Evolutionary conservation across 345 rosid species (phyloP), one percentile per base, ranked within the genome.

Genomic region (Salix suchowensis): DNA sequence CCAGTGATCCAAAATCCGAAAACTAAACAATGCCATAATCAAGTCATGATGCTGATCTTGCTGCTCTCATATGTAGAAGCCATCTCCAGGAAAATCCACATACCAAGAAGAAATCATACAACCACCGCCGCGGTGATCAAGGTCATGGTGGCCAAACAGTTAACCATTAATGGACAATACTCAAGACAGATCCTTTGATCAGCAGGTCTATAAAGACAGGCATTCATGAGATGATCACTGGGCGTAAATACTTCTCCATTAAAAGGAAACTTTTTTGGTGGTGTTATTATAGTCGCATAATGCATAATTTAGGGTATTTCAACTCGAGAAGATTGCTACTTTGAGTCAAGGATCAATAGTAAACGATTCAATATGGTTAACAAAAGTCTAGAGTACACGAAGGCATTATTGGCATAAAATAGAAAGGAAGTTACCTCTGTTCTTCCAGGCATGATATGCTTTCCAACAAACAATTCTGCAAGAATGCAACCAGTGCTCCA

Each of bases 401-500:
- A 55, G 28, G 62, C 62, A n/a, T n/a, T 55, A 55, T n/a, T 55
- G 24, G 14, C 10, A n/a, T 9, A 8, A 55, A 3, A 55, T 3
- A 55, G 23, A 55, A 55, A n/a, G 64, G n/a, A 34, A 55, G 23
- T 74, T 67, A 88, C 91, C 88, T 90, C 94, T 21, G 94, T 90
- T 86, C 94, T 83, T 62, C 94, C 92, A 1, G 92, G 88, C 92
- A 90, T 85, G 60, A 90, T 88, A 68, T 89, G 91, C 85, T 88
- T 90, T 73, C 92, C 92, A n/a, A 68, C 69, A 77, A 88, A 88
- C 71, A 90, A 81, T 74, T 90, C 94, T 7, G 92, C 94, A 61
- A 90, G 82, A 73, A 90, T 87, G 74, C 92, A 90, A 19, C 94
- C 94, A 48, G 86, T 30, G 79, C 94, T 90, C 94, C 92, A 90